Conservation (phyloP, 257 asterid genomes). For the Solanum bukasovii region DNA sequence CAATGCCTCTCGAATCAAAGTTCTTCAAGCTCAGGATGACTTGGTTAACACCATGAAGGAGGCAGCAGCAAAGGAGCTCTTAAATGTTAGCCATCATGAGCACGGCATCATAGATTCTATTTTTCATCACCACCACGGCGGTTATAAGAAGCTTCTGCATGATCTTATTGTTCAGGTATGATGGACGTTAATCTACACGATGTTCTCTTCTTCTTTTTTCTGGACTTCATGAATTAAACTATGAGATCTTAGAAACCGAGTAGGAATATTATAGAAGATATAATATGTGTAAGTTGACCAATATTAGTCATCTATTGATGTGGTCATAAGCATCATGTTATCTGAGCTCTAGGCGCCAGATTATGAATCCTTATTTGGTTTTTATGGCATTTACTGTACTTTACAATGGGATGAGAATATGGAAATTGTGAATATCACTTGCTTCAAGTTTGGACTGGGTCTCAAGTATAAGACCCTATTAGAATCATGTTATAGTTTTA, state of each 20-base stretch:
- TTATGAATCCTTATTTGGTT: background rate
- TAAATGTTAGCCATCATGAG: conserved; percentile 41
- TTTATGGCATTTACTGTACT: background rate
- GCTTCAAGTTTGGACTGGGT: background rate
- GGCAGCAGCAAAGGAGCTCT: conserved; percentile 53
- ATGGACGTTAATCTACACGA: background rate
- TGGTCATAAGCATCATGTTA: background rate
- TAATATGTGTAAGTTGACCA: background rate
- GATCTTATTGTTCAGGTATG: conserved; percentile 76
- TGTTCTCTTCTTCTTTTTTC: background rate
- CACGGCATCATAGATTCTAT: conserved; percentile 8
- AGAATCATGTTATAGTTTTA: background rate
- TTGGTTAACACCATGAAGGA: conserved; percentile 61
- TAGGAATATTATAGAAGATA: background rate
- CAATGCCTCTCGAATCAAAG: conserved; percentile 76
- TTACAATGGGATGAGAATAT: background rate
- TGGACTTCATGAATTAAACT: background rate
- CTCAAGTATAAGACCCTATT: background rate
- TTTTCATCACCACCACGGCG: background rate
- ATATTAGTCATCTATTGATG: background rate
- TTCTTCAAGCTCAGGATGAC: conserved; percentile 83
- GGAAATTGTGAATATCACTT: background rate
- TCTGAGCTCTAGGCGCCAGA: background rate
- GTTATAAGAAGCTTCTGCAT: conserved; percentile 49
- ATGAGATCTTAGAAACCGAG: background rate